Evolutionary conservation across 129 eudicot genomes (phyloP).

Genomic region (Artemisia annua): DNA sequence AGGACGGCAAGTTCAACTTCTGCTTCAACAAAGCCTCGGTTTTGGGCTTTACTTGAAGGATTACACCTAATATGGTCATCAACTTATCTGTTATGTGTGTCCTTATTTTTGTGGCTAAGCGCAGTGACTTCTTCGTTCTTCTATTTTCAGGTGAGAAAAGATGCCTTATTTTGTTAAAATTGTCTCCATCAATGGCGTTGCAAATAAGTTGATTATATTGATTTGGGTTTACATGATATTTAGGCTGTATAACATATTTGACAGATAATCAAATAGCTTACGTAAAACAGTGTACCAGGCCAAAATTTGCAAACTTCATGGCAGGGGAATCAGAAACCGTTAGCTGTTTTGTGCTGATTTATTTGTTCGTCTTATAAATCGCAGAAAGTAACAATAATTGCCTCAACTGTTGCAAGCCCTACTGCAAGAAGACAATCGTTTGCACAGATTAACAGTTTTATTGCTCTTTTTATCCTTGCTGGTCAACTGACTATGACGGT

Average conservation of each 20-base stretch:
- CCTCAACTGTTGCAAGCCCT: conserved; percentile 67
- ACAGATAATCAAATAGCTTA: background rate
- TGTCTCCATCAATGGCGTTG: background rate
- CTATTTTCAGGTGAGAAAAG: conserved; percentile 76
- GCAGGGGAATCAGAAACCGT: too few relatives aligned
- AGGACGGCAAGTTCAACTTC: conserved; percentile 32
- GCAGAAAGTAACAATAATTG: conserved; percentile 90
- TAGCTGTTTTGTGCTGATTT: conserved; percentile 18
- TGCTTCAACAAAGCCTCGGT: conserved; percentile 50
- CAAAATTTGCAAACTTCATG: too few relatives aligned
- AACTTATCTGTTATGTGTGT: conserved; percentile 65
- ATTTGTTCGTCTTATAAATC: background rate
- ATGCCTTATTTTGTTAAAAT: background rate
- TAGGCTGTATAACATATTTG: background rate
- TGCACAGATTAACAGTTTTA: conserved; percentile 90
- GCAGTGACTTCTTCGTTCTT: conserved; percentile 86
- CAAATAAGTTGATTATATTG: conserved; percentile 1
- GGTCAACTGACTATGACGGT: conserved; percentile 96
- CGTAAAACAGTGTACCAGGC: background rate
- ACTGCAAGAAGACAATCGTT: conserved; percentile 73
- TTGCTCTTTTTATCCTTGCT: conserved; percentile 86
- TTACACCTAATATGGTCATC: conserved; percentile 74
- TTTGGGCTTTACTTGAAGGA: conserved; percentile 85
- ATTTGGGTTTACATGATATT: background rate
- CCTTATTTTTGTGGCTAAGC: conserved; percentile 79